A percentile compares a stretch with the other conserved stretches of the same genome.
phyloP scores from a whole-genome alignment of 306 rosid species.

The Medicago arabica region DNA sequence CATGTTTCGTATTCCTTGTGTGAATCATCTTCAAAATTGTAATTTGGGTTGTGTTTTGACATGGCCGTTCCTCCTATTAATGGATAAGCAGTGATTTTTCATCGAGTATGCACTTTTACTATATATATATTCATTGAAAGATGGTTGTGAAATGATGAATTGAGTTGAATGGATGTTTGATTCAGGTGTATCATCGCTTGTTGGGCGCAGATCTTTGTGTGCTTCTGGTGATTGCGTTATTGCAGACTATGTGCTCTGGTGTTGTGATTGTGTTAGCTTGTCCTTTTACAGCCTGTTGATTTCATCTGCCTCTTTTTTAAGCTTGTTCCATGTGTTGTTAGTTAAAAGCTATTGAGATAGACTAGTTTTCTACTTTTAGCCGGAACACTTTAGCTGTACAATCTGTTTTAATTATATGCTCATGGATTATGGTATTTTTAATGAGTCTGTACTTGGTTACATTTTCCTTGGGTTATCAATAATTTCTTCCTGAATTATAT shows the following conservation, averaged over 20 bases:
- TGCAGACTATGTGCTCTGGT: conserved; percentile 89
- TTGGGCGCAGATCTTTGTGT: conserved; percentile 97
- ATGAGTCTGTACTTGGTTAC: conserved; percentile 36
- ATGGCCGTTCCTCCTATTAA: conserved; percentile 16
- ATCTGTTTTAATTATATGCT: conserved; percentile 35
- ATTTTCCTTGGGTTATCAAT: conserved; percentile 31
- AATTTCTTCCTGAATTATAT: conserved; percentile 12
- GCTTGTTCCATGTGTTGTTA: conserved; percentile 42
- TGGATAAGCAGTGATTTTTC: conserved; percentile 30
- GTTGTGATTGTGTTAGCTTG: conserved; percentile 82
- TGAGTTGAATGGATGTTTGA: conserved; percentile 90
- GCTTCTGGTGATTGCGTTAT: conserved; percentile 97
- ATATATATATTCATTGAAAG: conserved; percentile 46
- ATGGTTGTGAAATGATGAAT: conserved; percentile 68
- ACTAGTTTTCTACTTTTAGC: conserved; percentile 45
- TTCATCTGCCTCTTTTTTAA: conserved; percentile 53
- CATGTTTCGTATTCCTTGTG: neutral
- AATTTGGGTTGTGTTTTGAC: conserved; percentile 15
- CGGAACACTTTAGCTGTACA: conserved; percentile 26
- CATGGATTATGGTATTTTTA: conserved; percentile 16
- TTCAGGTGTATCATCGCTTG: conserved; percentile 88
- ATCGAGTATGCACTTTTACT: conserved; percentile 24
- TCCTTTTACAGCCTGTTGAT: conserved; percentile 68
- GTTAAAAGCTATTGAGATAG: conserved; percentile 44
- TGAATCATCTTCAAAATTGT: conserved; percentile 7